Percentiles rank a stretch among this genome's conserved stretches.
Conservation (phyloP, 805 yeast species). For the Teunomyces atbi region DNA sequence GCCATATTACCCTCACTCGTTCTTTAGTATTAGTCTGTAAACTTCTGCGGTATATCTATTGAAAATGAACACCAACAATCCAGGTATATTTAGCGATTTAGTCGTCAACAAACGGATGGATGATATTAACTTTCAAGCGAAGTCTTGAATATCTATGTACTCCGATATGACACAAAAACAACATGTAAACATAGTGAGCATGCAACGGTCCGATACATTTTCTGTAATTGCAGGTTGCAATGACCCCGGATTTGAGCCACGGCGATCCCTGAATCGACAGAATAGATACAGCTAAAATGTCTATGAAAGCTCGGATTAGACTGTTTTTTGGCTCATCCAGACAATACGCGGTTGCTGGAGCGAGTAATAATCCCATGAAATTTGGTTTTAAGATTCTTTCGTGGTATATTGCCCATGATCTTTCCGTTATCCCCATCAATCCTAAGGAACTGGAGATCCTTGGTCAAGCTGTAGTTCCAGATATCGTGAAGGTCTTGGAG, state of each 20-base stretch:
- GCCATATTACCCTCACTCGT: slow-evolving; percentile 15
- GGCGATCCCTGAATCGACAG: no score
- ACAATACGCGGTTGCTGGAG: slow-evolving; percentile 68
- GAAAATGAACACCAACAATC: background rate
- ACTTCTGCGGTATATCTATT: background rate
- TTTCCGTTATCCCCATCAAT: slow-evolving; percentile 67
- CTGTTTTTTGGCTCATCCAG: slow-evolving; percentile 53
- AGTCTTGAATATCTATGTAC: background rate
- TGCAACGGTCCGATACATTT: background rate
- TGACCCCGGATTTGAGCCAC: background rate
- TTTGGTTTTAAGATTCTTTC: slow-evolving; percentile 66
- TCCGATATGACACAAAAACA: background rate
- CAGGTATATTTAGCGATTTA: background rate
- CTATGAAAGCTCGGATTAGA: slow-evolving; percentile 37
- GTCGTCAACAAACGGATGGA: background rate
- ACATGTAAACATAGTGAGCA: background rate
- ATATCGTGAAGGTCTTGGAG: slow-evolving; percentile 28
- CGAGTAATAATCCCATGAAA: slow-evolving; percentile 60
- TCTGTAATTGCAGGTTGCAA: background rate
- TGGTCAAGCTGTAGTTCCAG: slow-evolving; percentile 37
- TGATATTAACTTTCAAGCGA: background rate
- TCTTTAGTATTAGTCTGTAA: background rate
- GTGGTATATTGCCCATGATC: slow-evolving; percentile 60
- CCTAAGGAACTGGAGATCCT: slow-evolving; percentile 52
- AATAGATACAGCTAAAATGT: slow-evolving; percentile 20